Evolutionary conservation across 2,329 filamentous ascomycete genomes (phyloP).

Genomic region (Fusarium kyushuense): DNA sequence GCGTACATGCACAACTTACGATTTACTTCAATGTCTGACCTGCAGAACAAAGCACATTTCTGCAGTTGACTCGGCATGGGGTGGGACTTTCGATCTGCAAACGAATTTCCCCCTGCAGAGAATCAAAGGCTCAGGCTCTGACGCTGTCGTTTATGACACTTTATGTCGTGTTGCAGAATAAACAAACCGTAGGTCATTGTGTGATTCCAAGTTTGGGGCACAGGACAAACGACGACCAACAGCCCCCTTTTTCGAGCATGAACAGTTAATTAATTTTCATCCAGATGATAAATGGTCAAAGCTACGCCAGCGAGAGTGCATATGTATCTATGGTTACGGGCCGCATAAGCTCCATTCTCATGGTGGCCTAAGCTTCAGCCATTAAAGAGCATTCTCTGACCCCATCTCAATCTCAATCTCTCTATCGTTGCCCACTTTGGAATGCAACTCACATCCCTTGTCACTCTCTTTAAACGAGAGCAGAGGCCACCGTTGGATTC

Average conservation of each 20-base stretch:
- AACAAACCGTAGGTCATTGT: constrained; percentile 12
- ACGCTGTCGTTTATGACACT: constrained; percentile 25
- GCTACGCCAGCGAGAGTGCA: constrained; percentile 2
- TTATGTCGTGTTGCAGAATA: constrained; percentile 28
- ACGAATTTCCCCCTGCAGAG: constrained; percentile 32
- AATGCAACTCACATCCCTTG: constrained; percentile 39
- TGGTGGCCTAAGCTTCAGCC: constrained; percentile 31
- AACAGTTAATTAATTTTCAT: not conserved
- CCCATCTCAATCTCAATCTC: constrained; percentile 29
- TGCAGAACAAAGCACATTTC: constrained; percentile 38
- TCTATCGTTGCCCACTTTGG: constrained; percentile 18
- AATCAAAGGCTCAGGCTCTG: not conserved
- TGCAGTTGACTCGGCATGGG: constrained; percentile 31
- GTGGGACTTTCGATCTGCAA: constrained; percentile 36
- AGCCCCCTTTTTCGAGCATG: constrained; percentile 9
- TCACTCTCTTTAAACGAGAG: constrained; percentile 32
- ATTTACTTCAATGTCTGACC: constrained; percentile 11
- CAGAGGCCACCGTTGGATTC: constrained; percentile 44
- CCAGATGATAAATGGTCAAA: not conserved
- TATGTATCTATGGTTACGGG: constrained; percentile 15
- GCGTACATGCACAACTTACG: constrained; percentile 3
- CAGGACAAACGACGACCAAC: constrained; percentile 4
- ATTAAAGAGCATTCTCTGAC: constrained; percentile 3
- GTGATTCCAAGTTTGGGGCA: not conserved
- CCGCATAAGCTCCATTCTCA: constrained; percentile 28